Conservation (phyloP, 1,284 basidiomycete genomes). For the Clitocybe nebularis region DNA sequence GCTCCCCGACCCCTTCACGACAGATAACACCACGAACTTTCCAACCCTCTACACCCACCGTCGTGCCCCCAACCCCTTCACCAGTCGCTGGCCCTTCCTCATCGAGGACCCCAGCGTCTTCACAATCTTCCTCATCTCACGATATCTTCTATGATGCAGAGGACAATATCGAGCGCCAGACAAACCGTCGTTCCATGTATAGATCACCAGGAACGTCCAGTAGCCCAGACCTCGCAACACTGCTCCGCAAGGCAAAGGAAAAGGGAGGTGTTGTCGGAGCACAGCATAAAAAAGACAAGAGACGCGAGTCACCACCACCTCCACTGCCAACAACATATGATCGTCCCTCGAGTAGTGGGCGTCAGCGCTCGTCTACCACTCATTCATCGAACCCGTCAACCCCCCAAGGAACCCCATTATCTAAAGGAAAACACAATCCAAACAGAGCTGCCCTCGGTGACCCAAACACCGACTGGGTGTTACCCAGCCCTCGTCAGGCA, state of each 20-base stretch:
- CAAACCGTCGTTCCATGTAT: slow-evolving; percentile 80
- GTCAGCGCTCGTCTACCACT: slow-evolving; percentile 29
- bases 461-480: slow-evolving; percentile 48
- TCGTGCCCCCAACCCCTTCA: slow-evolving; percentile 56
- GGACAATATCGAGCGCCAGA: slow-evolving; percentile 54
- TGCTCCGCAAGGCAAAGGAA: slow-evolving; percentile 77
- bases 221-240: slow-evolving; percentile 83
- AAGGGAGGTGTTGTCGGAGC: slow-evolving; percentile 41
- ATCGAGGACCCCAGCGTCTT: slow-evolving; percentile 19
- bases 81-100: slow-evolving; percentile 29
- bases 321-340: slow-evolving; percentile 31
- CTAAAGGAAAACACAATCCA: slow-evolving; percentile 23
- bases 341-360: slow-evolving; percentile 24
- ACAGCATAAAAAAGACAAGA: slow-evolving; percentile 38
- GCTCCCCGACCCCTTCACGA: slow-evolving; percentile 30
- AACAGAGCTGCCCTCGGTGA: slow-evolving; percentile 20
- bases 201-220: slow-evolving; percentile 84
- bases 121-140: slow-evolving; percentile 40
- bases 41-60: slow-evolving; percentile 43
- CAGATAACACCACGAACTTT: slow-evolving; percentile 26
- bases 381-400: slow-evolving; percentile 21
- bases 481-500: slow-evolving; percentile 37
- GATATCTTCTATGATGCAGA: slow-evolving; percentile 65
- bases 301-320: slow-evolving; percentile 46
- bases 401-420: slow-evolving; percentile 20